Conservation (phyloP, 2,329 filamentous ascomycete genomes). For the Botrytis tulipae region DNA sequence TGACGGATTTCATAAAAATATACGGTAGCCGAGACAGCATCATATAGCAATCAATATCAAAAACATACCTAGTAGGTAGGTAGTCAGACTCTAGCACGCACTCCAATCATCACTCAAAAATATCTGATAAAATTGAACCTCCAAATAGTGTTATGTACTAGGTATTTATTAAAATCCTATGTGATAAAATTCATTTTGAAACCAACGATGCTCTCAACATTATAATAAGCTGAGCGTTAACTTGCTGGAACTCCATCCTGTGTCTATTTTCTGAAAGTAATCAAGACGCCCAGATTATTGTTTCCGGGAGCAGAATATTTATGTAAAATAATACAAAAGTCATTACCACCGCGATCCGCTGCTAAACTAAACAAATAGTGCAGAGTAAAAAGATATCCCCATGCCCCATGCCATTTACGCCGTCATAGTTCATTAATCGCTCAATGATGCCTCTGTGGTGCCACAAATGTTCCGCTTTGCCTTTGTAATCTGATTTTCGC, state of each 20-base stretch:
- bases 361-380: slow-evolving; percentile 22
- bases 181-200: background rate
- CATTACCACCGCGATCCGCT: slow-evolving; percentile 23
- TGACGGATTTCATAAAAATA: background rate
- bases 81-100: background rate
- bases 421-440: slow-evolving; percentile 35
- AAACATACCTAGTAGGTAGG: background rate
- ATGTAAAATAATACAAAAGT: slow-evolving; percentile 22
- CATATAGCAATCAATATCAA: slow-evolving; percentile 12
- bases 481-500: slow-evolving; percentile 54
- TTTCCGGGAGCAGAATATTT: slow-evolving; percentile 20
- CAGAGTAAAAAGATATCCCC: slow-evolving; percentile 29
- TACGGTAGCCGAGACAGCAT: slow-evolving; percentile 11
- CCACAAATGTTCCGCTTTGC: slow-evolving; percentile 27
- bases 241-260: slow-evolving; percentile 8
- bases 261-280: slow-evolving; percentile 17
- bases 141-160: background rate
- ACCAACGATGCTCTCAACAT: slow-evolving; percentile 2
- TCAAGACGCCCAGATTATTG: slow-evolving; percentile 20
- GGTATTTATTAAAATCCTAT: background rate
- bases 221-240: slow-evolving; percentile 2
- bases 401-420: slow-evolving; percentile 32
- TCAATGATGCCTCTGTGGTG: slow-evolving; percentile 31
- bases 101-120: background rate
- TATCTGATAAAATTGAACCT: background rate